Conservation (phyloP, 73 alveolate genomes). For the Blepharisma stoltei region DNA sequence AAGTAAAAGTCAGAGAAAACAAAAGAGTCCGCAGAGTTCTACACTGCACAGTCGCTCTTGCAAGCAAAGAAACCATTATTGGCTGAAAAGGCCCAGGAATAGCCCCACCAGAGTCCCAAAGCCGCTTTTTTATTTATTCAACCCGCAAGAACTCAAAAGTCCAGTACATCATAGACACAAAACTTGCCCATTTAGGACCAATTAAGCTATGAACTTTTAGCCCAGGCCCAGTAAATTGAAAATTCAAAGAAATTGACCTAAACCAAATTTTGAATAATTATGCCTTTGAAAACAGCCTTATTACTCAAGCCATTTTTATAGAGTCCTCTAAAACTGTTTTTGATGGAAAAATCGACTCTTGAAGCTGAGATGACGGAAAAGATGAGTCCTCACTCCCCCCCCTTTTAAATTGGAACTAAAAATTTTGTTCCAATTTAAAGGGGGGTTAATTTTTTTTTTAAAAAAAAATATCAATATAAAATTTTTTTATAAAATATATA, state of each 20-base stretch:
- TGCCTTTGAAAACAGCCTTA: neutral
- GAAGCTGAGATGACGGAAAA: slow-evolving; percentile 1
- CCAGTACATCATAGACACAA: neutral
- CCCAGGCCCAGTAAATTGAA: slow-evolving; percentile 14
- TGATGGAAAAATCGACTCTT: neutral
- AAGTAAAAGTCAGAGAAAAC: neutral
- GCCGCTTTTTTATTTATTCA: neutral
- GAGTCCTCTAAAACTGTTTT: neutral
- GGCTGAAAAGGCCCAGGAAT: slow-evolving; percentile 27
- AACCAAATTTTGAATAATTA: neutral
- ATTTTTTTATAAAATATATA: too few species aligned
- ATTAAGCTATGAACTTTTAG: slow-evolving; percentile 5
- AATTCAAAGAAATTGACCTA: slow-evolving; percentile 11
- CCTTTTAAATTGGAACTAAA: too few species aligned
- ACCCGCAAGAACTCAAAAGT: neutral
- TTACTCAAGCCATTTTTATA: neutral
- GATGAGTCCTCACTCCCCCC: too few species aligned
- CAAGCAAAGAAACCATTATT: neutral
- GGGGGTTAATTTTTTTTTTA: too few species aligned
- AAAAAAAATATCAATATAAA: too few species aligned
- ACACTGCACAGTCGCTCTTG: slow-evolving; percentile 10
- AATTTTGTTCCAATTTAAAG: too few species aligned
- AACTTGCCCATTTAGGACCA: neutral
- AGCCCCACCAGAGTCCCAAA: neutral
- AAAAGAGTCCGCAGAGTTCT: neutral